Percentiles rank a stretch among this genome's conserved stretches.
Conservation (phyloP, 306 rosid species). For the Sicyos edulis region DNA sequence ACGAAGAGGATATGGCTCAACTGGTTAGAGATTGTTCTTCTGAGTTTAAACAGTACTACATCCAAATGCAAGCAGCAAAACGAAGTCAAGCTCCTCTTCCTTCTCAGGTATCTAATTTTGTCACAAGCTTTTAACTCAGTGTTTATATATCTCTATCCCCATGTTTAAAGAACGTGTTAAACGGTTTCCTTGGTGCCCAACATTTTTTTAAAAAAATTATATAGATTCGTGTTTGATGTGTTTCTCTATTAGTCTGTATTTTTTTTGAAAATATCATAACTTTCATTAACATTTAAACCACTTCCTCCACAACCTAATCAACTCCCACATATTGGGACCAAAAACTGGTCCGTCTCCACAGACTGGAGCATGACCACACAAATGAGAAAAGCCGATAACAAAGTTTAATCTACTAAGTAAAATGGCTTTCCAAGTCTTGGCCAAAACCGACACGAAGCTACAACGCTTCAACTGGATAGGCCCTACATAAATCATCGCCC, state of each 20-base stretch:
- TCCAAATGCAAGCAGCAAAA: conserved; percentile 97
- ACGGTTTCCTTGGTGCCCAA: neutral
- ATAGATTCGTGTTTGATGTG: neutral
- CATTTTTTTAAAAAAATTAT: neutral
- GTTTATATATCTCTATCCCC: neutral
- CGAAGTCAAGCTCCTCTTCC: conserved; percentile 89
- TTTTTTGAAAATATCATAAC: too few species aligned
- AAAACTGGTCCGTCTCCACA: too few species aligned
- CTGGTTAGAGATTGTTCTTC: conserved; percentile 62
- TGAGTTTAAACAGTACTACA: conserved; percentile 90
- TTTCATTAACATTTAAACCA: too few species aligned
- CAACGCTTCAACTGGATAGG: too few species aligned
- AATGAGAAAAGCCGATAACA: too few species aligned
- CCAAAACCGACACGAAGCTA: too few species aligned
- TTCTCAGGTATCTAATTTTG: conserved; percentile 56
- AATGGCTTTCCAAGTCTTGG: too few species aligned
- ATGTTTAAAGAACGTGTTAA: neutral
- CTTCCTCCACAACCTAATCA: too few species aligned
- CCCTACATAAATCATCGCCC: too few species aligned
- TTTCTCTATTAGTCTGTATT: neutral
- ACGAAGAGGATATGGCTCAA: conserved; percentile 78
- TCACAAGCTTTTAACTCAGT: neutral
- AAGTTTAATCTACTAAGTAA: too few species aligned
- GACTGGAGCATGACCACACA: too few species aligned
- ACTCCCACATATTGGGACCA: too few species aligned